Evolutionary conservation across 192 early-diverging fungal species (phyloP), one percentile per base, ranked within the genome.

Genomic region (Podila minutissima): DNA sequence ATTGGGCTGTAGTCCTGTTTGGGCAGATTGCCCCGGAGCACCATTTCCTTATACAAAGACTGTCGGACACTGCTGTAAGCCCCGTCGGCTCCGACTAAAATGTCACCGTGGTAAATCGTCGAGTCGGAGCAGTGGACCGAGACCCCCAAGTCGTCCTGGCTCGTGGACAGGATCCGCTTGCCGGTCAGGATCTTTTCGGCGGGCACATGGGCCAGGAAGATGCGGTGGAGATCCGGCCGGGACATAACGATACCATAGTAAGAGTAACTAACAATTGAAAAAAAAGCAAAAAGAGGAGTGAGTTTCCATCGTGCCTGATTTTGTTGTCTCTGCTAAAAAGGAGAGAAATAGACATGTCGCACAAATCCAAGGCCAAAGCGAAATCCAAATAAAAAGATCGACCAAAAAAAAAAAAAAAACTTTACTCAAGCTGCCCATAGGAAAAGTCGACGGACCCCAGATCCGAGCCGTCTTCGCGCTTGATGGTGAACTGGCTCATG

Each of bases 401-500:
- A 68, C 53, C 20, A 24, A 37, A 24, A 31, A 29, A 22, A 12
- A 7, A 6, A 12, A 24, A 31, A 46, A 46, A 2, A 46, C 50
- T 67, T 32, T 78, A 71, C 75, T 78, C 69, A 4, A 32, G 26
- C 29, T 78, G 49, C 4, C 75, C 69, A 35, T 78, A 71, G 12
- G 69, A 69, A 67, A 71, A 78, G 33, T 78, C 69, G 12, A 78
- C 75, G 5, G 57, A 66, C 4, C 75, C 75, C 59, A 78, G 37
- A 58, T 78, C 75, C 26, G 75, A 78, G 28, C 75, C 75, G 59
- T 78, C 75, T 15, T 71, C 75, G 12, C 69, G 69, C 32, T 78
- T 78, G 64, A 78, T 78, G n/a, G 58, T 62, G 51, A 78, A 78
- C n/a, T 78, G 75, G 48, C 75, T 78, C 75, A 78, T 78, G 37